Conservation (phyloP, 78 protist genomes). For the Monosiga brevicollis region DNA sequence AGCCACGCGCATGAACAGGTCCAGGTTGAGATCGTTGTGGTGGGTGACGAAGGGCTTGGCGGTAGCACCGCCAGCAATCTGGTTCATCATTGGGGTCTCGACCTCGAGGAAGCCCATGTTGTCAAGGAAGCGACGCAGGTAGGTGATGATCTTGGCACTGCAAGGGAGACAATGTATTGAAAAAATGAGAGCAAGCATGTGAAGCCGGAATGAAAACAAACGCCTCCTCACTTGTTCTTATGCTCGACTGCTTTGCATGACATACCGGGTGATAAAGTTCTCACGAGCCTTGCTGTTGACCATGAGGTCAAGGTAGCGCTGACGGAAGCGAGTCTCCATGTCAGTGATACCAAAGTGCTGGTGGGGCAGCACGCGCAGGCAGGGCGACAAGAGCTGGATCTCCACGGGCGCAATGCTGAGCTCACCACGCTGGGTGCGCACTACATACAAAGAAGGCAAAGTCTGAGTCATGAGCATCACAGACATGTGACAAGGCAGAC, state of each 20-base stretch:
- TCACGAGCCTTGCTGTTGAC: constrained; percentile 57
- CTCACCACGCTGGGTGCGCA: constrained; percentile 85
- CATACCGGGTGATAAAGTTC: constrained; percentile 48
- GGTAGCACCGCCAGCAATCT: constrained; percentile 96
- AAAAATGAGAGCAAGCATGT: not conserved
- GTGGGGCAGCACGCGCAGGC: constrained; percentile 91
- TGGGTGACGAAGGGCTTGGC: constrained; percentile 98
- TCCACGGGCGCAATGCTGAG: constrained; percentile 71
- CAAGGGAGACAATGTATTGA: no score
- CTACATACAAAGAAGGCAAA: not conserved
- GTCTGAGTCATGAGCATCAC: not conserved
- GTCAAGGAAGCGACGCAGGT: constrained; percentile 74
- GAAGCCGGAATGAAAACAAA: not conserved
- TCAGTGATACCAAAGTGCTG: constrained; percentile 27
- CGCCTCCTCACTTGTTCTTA: not conserved
- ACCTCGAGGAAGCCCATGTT: constrained; percentile 83
- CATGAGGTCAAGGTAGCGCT: constrained; percentile 94
- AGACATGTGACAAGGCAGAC: no score
- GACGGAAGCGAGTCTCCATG: constrained; percentile 77
- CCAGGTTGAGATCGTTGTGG: constrained; percentile 92
- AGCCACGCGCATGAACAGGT: constrained; percentile 96
- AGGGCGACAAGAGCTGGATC: constrained; percentile 86
- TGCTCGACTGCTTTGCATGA: not conserved
- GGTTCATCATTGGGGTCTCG: constrained; percentile 97
- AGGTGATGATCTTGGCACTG: constrained; percentile 77